These are phyloP conservation scores for Trichoderma atrobrunneum DNA, from an alignment of 2,329 filamentous ascomycete genomes.

Conservation along the genomic window DNA sequence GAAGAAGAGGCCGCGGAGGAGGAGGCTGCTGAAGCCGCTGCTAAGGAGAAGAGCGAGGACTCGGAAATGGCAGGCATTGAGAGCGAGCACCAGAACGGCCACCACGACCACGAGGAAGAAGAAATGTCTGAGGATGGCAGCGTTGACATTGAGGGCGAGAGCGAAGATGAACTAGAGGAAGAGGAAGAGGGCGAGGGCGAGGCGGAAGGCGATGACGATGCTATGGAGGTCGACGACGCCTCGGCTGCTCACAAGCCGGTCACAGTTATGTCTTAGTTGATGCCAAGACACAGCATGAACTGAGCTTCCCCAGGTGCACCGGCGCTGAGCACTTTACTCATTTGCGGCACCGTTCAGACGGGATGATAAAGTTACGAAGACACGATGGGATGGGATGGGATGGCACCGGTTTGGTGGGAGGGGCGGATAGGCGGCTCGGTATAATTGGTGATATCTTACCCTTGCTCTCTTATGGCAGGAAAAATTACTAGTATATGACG, in stretches of 20 bases:
- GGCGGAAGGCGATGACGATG: slow-evolving; percentile 40
- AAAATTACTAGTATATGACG: slow-evolving; percentile 9
- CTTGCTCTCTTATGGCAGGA: slow-evolving; percentile 11
- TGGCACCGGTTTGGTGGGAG: slow-evolving; percentile 13
- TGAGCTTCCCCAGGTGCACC: neutral
- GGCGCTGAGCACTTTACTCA: neutral
- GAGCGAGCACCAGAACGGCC: slow-evolving; percentile 37
- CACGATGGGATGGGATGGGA: slow-evolving; percentile 32
- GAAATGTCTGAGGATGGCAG: slow-evolving; percentile 70
- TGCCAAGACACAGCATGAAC: neutral
- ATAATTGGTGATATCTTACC: slow-evolving; percentile 14
- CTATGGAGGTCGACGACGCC: slow-evolving; percentile 49
- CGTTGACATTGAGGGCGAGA: slow-evolving; percentile 77
- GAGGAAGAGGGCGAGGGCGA: slow-evolving; percentile 51
- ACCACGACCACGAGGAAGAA: slow-evolving; percentile 57
- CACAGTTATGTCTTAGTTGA: slow-evolving; percentile 33
- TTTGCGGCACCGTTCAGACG: slow-evolving; percentile 23
- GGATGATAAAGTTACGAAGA: slow-evolving; percentile 32
- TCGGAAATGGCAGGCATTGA: slow-evolving; percentile 74
- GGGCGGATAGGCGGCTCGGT: slow-evolving; percentile 13
- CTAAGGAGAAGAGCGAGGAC: slow-evolving; percentile 59
- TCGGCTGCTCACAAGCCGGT: slow-evolving; percentile 36
- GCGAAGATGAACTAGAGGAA: slow-evolving; percentile 68
- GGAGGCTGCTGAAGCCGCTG: slow-evolving; percentile 50
- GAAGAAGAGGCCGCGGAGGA: slow-evolving; percentile 68